Base-by-base conservation (phyloP, 495 filamentous ascomycete species). In the Xylaria nigripes region DNA sequence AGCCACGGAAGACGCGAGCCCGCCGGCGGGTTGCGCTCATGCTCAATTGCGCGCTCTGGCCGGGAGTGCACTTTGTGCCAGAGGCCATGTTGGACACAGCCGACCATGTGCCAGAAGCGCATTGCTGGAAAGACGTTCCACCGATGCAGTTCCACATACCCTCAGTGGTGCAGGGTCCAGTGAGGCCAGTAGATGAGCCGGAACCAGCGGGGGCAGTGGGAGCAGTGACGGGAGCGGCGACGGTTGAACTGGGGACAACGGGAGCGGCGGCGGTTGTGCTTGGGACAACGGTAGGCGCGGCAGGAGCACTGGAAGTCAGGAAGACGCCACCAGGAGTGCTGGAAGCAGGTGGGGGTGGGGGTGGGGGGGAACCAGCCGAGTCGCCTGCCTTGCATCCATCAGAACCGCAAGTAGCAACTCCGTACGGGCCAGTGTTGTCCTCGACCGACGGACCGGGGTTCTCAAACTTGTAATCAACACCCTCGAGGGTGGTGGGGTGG, bases 391-490 rank as follows among this genome's bases (percentile, higher is more conserved):
- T 51, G 59, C 57, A 59, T 13, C 60, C 57, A 32, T 36, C 24
- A 23, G 27, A 56, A 34, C 54, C 46, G 56, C 63, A 66, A 44
- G 58, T 67, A 6, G 58, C 56, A 21, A 64, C 56, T n/a, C 45
- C 27, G 32, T 38, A 50, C 0, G 25, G 25, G 7, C 60, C 60
- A 47, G 56, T 59, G 58, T 73, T 64, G 25, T 59, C 67, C 52
- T 78, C 73, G 12, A 84, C 70, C 5, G 77, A 81, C 19, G 65
- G 50, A 23, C 83, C 83, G 6, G 82, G 75, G 59, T 80, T 67
- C 29, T 75, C 76, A 67, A 76, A 86, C 24, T 64, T 51, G 60
- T 81, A 66, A 50, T 85, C 72, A 2, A 43, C 51, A 24, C 55
- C 47, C 27, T 80, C 77, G 0, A 38, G 0, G 0, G 77, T 85